Percentiles rank a stretch among this genome's conserved stretches.
phyloP scores from a whole-genome alignment of 768 basidiomycete species.

The Boletus sp. region DNA sequence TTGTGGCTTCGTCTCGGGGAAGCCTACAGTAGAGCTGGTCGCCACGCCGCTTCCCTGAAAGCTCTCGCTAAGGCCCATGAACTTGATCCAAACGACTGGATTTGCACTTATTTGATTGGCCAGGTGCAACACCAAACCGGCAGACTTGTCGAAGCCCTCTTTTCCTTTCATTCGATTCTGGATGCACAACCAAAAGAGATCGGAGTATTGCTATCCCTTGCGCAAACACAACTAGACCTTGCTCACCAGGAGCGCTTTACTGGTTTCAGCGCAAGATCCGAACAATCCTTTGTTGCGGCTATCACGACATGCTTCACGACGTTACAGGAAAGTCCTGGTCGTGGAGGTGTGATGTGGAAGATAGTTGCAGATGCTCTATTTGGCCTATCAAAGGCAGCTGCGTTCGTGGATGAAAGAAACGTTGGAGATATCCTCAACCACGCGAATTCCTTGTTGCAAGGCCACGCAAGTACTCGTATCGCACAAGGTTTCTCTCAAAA shows the following conservation, averaged over 20 bases:
- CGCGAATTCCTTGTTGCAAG: constrained; percentile 40
- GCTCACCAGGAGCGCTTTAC: constrained; percentile 61
- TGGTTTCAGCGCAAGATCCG: constrained; percentile 76
- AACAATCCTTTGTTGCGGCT: constrained; percentile 66
- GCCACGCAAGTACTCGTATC: constrained; percentile 42
- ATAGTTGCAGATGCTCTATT: constrained; percentile 72
- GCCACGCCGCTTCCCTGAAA: constrained; percentile 87
- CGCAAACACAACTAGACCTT: constrained; percentile 67
- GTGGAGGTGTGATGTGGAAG: constrained; percentile 82
- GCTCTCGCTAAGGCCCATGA: constrained; percentile 74
- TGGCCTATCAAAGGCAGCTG: constrained; percentile 54
- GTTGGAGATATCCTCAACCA: constrained; percentile 36
- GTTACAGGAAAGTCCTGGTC: constrained; percentile 55
- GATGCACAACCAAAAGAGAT: constrained; percentile 59
- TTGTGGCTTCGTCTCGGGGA: constrained; percentile 94
- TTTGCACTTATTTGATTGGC: constrained; percentile 78
- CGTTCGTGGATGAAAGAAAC: constrained; percentile 44
- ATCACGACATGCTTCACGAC: constrained; percentile 49
- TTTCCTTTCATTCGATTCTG: constrained; percentile 57
- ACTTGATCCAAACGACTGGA: constrained; percentile 78
- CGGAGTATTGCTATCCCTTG: constrained; percentile 69
- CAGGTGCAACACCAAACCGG: constrained; percentile 81
- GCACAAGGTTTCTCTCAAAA: constrained; percentile 39
- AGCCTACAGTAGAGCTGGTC: constrained; percentile 85
- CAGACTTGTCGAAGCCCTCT: constrained; percentile 72